These are phyloP conservation scores for Cryptosporidium andersoni DNA, from an alignment of 169 alveolate species.

Conservation along the genomic window DNA sequence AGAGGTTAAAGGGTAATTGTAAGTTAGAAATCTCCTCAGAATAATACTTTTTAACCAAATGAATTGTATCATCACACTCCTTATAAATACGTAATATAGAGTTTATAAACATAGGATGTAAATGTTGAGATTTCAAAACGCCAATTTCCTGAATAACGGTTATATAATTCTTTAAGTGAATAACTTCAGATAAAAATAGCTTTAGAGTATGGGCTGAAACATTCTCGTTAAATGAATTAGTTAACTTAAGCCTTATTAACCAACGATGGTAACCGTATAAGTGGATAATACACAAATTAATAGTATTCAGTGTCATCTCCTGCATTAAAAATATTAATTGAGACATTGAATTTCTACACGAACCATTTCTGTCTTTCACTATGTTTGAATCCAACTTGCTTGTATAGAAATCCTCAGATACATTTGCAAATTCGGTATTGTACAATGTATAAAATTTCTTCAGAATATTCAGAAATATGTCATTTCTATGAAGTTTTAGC, in stretches of 20 bases:
- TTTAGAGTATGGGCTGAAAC: conserved; percentile 1
- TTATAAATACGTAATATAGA: conserved; percentile 16
- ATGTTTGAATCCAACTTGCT: neutral
- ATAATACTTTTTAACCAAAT: no score
- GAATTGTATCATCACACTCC: conserved; percentile 33
- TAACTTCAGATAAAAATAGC: conserved; percentile 14
- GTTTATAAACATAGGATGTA: conserved; percentile 52
- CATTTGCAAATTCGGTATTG: no score
- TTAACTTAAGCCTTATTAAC: neutral
- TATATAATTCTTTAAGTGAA: conserved; percentile 37
- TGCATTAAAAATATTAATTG: conserved; percentile 52
- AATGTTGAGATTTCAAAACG: conserved; percentile 20
- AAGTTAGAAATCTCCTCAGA: no score
- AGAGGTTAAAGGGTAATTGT: no score
- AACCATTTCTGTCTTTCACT: neutral
- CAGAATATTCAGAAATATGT: conserved; percentile 17
- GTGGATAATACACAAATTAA: conserved; percentile 21
- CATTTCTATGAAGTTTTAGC: conserved; percentile 30
- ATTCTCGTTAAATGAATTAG: conserved; percentile 17
- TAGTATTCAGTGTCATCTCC: conserved; percentile 35
- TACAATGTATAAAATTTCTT: neutral
- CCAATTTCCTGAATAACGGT: conserved; percentile 33
- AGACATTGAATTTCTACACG: neutral
- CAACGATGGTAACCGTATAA: conserved; percentile 46
- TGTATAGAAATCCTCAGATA: no score